A percentile compares a stretch with the other conserved stretches of the same genome.
Conservation (phyloP, 2,329 filamentous ascomycete species). For the Fusarium sterilihyphosum region DNA sequence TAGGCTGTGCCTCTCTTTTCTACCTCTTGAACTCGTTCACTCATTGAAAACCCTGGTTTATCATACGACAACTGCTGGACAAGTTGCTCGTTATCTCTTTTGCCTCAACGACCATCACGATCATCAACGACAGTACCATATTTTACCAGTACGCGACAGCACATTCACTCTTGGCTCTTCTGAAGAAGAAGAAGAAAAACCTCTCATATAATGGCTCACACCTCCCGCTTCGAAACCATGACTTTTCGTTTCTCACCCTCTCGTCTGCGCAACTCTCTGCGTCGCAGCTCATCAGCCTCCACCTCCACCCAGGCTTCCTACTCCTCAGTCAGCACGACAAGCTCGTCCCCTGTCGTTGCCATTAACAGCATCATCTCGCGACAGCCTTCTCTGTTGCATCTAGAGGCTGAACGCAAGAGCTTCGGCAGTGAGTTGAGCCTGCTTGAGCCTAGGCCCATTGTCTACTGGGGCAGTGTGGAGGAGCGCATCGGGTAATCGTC, state of each 20-base stretch:
- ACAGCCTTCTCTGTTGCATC: conserved; percentile 66
- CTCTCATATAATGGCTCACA: conserved; percentile 30
- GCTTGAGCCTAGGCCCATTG: conserved; percentile 69
- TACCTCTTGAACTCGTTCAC: conserved; percentile 11
- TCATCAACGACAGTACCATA: background rate
- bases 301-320: conserved; percentile 46
- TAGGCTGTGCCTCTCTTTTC: conserved; percentile 39
- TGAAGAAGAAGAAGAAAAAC: background rate
- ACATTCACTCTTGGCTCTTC: background rate
- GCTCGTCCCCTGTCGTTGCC: conserved; percentile 57
- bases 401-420: conserved; percentile 65
- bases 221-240: conserved; percentile 60
- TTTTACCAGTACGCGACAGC: background rate
- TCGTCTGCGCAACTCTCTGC: conserved; percentile 62
- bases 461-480: conserved; percentile 72
- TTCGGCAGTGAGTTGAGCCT: conserved; percentile 65
- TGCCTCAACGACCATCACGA: background rate
- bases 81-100: conserved; percentile 29
- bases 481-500: conserved; percentile 61
- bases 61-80: conserved; percentile 36
- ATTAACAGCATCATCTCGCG: conserved; percentile 69
- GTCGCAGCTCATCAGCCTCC: conserved; percentile 60
- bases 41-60: conserved; percentile 10
- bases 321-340: conserved; percentile 58
- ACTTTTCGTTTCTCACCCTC: conserved; percentile 61